Evolutionary conservation across 352 stramenopile genomes (phyloP).

Genomic region (Stephanocyclus meneghinianus): DNA sequence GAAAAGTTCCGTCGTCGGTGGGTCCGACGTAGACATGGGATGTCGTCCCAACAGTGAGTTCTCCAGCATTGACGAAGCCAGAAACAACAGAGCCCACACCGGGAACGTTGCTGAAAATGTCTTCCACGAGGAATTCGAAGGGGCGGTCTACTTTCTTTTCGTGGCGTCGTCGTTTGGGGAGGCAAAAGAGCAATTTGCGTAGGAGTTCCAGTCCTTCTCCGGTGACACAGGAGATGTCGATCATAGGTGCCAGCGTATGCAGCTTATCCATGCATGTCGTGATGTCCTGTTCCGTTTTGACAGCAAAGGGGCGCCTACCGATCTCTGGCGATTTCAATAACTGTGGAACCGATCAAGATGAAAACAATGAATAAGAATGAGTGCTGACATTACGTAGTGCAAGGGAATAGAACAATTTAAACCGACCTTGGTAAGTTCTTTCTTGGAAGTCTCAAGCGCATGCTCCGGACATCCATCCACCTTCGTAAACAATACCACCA

Average conservation of each 20-base stretch:
- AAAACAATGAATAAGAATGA: neutral
- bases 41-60: constrained; percentile 75
- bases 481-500: constrained; percentile 82
- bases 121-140: constrained; percentile 82
- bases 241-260: constrained; percentile 89
- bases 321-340: constrained; percentile 72
- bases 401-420: neutral
- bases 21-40: constrained; percentile 78
- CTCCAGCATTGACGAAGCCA: constrained; percentile 90
- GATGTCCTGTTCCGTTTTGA: constrained; percentile 76
- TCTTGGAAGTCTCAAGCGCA: constrained; percentile 74
- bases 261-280: constrained; percentile 78
- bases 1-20: constrained; percentile 75
- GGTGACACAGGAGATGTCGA: constrained; percentile 97
- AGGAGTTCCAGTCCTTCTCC: constrained; percentile 90
- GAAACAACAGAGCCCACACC: constrained; percentile 92
- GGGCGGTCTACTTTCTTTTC: constrained; percentile 76
- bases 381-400: neutral
- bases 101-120: constrained; percentile 86
- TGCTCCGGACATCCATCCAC: constrained; percentile 81
- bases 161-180: constrained; percentile 78
- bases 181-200: constrained; percentile 81
- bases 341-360: neutral
- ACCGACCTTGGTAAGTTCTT: constrained; percentile 64
- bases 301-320: constrained; percentile 67